Base-by-base conservation (phyloP, 1,284 basidiomycete species). In the Tetrapyrgos nigripes region DNA sequence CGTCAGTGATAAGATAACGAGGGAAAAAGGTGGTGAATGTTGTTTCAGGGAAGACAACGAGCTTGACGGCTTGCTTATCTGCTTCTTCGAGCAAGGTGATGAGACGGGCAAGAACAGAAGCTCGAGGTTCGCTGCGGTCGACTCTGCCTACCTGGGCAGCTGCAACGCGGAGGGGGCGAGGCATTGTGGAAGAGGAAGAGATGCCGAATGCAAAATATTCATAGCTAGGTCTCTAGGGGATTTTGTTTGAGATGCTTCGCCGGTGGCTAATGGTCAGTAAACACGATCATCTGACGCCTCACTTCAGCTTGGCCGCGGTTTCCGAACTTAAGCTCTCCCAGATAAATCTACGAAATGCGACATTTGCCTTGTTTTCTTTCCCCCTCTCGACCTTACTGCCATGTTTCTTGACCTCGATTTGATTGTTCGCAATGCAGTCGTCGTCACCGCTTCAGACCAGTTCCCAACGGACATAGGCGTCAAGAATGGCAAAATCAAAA, bases 371-470 rank as follows among this genome's bases (percentile, higher is more conserved):
- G 19, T 31, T 24, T 45, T 19, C 43, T 45, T n/a, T 24, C 4
- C 9, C 31, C 48, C 23, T 19, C 27, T 28, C 19, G 2, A n/a
- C 13, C 19, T 50, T 50, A 5, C 14, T 28, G 48, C 26, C 27
- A 50, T 50, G 48, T 31, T 31, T 50, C 31, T 50, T 6, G 27
- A 50, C 48, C 14, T 50, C 9, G 48, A 50, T 31, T n/a, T 50
- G 9, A 50, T 65, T 13, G 45, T 64, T 11, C 60, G 63, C 4
- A 64, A 65, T 35, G 63, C 63, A 24, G 57, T 60, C 19, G 51
- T 65, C 13, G 63, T 64, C n/a, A 62, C 63, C 23, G 63, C 63
- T 37, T 65, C 63, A 6, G 63, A 64, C 52, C 44, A 64, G 47
- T n/a, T 64, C 49, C 49, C 40, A 21, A 64, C 63, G 24, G 64